These are phyloP conservation scores for Spinacia oleracea DNA, from an alignment of 179 eudicot species.

Conservation along the genomic window DNA sequence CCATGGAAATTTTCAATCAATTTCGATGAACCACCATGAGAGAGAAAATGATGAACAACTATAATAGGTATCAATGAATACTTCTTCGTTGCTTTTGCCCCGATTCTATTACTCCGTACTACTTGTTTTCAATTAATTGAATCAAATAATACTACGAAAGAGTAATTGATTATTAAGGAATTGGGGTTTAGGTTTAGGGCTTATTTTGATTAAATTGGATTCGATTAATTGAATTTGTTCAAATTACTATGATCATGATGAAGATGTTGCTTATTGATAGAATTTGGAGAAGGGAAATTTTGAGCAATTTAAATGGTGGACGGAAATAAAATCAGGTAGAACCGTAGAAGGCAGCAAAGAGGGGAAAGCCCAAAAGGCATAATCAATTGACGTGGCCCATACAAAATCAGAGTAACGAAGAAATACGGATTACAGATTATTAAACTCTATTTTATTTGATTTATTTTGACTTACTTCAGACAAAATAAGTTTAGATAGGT, in stretches of 20 bases:
- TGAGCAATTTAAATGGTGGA: conserved; percentile 6
- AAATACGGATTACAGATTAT: no score
- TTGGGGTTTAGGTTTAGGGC: background rate
- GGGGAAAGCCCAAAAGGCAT: background rate
- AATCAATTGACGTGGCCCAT: conserved; percentile 24
- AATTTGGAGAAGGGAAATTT: background rate
- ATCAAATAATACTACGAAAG: background rate
- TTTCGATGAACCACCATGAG: conserved; percentile 10
- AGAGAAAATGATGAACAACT: background rate
- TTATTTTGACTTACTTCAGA: no score
- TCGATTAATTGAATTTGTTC: background rate
- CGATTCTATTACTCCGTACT: no score
- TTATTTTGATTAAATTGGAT: background rate
- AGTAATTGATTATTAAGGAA: background rate
- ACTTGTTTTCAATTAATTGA: background rate
- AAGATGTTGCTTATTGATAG: background rate
- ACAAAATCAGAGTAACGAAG: no score
- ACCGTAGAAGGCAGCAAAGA: background rate
- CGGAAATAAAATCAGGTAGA: background rate
- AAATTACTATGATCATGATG: background rate
- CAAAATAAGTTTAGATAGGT: no score
- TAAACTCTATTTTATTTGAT: no score
- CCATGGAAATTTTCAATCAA: conserved; percentile 26
- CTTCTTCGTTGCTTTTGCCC: background rate
- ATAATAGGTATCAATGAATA: background rate